A percentile compares a stretch with the other conserved stretches of the same genome.
phyloP scores from a whole-genome alignment of 352 stramenopile genomes.

The Phytophthora idaei region DNA sequence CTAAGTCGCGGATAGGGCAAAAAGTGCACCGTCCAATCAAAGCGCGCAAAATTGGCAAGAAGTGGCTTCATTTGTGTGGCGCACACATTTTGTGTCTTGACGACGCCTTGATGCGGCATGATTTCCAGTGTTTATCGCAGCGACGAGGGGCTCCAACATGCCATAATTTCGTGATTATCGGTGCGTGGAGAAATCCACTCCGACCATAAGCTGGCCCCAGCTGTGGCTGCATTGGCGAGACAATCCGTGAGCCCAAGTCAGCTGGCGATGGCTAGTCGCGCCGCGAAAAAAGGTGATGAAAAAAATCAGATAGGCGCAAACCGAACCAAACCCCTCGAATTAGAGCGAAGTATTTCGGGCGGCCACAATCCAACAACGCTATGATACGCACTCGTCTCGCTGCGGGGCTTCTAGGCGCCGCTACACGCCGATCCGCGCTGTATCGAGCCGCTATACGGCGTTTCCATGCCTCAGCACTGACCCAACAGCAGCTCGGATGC shows the following conservation, averaged over 20 bases:
- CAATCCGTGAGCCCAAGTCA: conserved; percentile 1
- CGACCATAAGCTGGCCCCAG: conserved; percentile 4
- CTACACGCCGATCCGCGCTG: not conserved
- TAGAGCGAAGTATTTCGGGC: conserved; percentile 7
- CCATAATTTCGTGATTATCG: conserved; percentile 12
- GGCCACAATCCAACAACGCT: conserved; percentile 3
- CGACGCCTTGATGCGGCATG: not conserved
- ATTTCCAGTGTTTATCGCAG: conserved; percentile 24
- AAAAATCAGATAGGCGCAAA: conserved; percentile 19
- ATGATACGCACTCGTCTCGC: conserved; percentile 16
- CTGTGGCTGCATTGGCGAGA: conserved; percentile 4
- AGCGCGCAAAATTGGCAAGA: conserved; percentile 1
- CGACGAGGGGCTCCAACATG: not conserved
- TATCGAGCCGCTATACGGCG: not conserved
- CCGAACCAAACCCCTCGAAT: conserved; percentile 10
- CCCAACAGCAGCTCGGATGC: conserved; percentile 21
- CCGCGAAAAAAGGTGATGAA: conserved; percentile 2
- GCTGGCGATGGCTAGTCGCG: conserved; percentile 12
- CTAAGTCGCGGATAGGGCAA: conserved; percentile 19
- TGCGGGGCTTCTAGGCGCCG: conserved; percentile 4
- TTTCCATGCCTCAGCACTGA: conserved; percentile 9
- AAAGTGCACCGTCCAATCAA: conserved; percentile 25
- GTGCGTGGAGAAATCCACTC: not conserved
- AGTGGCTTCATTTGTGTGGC: conserved; percentile 33
- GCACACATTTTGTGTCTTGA: conserved; percentile 16